phyloP scores from a whole-genome alignment of 768 basidiomycete genomes.

The Hydnomerulius pinastri region DNA sequence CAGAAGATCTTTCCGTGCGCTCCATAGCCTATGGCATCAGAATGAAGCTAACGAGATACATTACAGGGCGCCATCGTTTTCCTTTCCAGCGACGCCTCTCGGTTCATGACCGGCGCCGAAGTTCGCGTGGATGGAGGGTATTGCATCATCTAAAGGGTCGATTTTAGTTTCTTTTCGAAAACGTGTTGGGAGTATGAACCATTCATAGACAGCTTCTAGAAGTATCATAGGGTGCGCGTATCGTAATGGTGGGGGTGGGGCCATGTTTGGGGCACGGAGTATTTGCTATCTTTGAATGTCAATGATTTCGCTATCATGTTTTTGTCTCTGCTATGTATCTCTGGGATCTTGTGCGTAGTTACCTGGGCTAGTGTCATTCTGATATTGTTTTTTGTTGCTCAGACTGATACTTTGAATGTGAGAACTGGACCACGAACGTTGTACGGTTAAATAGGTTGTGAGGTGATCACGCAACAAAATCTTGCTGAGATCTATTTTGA shows the following conservation, averaged over 20 bases:
- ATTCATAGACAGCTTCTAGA: slow-evolving; percentile 8
- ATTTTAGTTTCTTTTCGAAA: not conserved
- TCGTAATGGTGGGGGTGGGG: slow-evolving; percentile 7
- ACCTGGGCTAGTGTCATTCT: no score
- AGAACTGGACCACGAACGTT: no score
- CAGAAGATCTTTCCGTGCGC: slow-evolving; percentile 83
- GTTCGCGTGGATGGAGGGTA: slow-evolving; percentile 90
- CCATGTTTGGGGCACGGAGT: not conserved
- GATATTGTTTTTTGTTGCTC: no score
- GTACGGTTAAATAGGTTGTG: no score
- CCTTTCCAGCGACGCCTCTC: slow-evolving; percentile 86
- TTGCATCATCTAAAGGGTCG: slow-evolving; percentile 54
- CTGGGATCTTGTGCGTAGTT: no score
- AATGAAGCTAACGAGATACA: not conserved
- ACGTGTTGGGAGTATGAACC: slow-evolving; percentile 9
- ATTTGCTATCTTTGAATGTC: not conserved
- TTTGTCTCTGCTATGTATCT: no score
- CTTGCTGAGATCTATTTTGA: no score
- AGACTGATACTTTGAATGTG: no score
- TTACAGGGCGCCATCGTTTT: slow-evolving; percentile 84
- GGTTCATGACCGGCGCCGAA: slow-evolving; percentile 88
- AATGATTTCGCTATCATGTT: no score
- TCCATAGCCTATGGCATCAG: not conserved
- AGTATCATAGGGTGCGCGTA: slow-evolving; percentile 1
- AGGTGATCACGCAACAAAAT: no score